Base-by-base conservation (phyloP, 2,329 filamentous ascomycete genomes). In the Drechslera avenae region DNA sequence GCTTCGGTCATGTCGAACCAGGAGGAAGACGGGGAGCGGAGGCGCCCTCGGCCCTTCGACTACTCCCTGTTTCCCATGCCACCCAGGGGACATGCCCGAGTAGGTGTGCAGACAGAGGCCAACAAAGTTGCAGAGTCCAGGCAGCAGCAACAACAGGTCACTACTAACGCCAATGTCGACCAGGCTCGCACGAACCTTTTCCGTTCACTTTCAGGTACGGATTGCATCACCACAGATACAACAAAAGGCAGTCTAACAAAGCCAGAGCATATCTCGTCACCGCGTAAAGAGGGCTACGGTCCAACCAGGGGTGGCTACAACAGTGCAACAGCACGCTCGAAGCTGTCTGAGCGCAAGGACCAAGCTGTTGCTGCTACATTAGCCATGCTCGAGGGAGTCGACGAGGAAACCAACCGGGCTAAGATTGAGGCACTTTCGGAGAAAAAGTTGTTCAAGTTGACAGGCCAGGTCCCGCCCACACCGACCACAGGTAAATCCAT, bases 371-470 rank as follows among this genome's bases (percentile, higher is more conserved):
- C 26, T 4, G 52, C 54, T 10, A 50, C 37, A 6, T 57, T 66
- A 30, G 43, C 39, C 10, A 52, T 55, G n/a, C 36, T 63, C 5
- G 60, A 62, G 39, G 44, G 35, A 9, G 57, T 69, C 31, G 52
- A 72, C 35, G 46, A 66, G 32, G 69, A 66, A 12, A 78, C 76
- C 1, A 57, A 59, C 9, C 71, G 77, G 46, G 75, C 63, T 12
- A 60, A 64, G 32, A 73, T 79, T 21, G 77, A 79, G 59, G 67
- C 71, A 17, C 66, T 64, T 23, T 62, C 59, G 1, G 76, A 79
- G 60, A 66, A 46, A 41, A 69, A 56, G 54, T 54, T 66, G 42
- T 71, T 63, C 59, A 67, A 68, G 54, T 67, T 63, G 66, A 72
- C 62, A 54, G 64, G 65, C 7, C 66, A 70, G 26, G 39, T 63